Conservation (phyloP, 2,329 filamentous ascomycete genomes). For the Didymella keratinophila region DNA sequence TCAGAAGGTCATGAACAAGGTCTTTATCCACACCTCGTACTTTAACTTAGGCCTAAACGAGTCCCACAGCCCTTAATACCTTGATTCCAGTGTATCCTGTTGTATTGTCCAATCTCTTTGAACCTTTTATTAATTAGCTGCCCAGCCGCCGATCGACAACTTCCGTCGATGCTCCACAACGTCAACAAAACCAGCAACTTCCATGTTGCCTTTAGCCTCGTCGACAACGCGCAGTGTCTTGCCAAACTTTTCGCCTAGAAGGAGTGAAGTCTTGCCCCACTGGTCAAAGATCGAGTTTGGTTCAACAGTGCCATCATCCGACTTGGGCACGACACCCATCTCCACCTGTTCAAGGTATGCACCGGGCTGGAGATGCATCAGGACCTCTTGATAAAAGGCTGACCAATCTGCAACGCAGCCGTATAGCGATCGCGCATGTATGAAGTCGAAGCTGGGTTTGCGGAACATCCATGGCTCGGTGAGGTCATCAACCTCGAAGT, state of each 20-base stretch:
- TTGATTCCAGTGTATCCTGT: slow-evolving; percentile 38
- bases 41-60: too few species aligned
- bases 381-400: slow-evolving; percentile 30
- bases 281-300: slow-evolving; percentile 33
- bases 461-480: slow-evolving; percentile 42
- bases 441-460: slow-evolving; percentile 33
- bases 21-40: too few species aligned
- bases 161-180: slow-evolving; percentile 56
- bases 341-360: slow-evolving; percentile 41
- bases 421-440: slow-evolving; percentile 31
- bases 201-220: slow-evolving; percentile 54
- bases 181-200: slow-evolving; percentile 62
- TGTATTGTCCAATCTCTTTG: slow-evolving; percentile 59
- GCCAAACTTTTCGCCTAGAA: slow-evolving; percentile 44
- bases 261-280: slow-evolving; percentile 36
- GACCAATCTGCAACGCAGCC: slow-evolving; percentile 35
- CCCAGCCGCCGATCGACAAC: slow-evolving; percentile 44
- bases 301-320: slow-evolving; percentile 38
- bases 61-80: slow-evolving; percentile 43
- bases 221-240: slow-evolving; percentile 49
- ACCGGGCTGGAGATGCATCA: slow-evolving; percentile 41
- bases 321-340: slow-evolving; percentile 33
- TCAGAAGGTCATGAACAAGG: too few species aligned
- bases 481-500: slow-evolving; percentile 46
- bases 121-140: slow-evolving; percentile 50